Conservation (phyloP, 2,329 filamentous ascomycete species). For the Aspergillus transmontanensis region DNA sequence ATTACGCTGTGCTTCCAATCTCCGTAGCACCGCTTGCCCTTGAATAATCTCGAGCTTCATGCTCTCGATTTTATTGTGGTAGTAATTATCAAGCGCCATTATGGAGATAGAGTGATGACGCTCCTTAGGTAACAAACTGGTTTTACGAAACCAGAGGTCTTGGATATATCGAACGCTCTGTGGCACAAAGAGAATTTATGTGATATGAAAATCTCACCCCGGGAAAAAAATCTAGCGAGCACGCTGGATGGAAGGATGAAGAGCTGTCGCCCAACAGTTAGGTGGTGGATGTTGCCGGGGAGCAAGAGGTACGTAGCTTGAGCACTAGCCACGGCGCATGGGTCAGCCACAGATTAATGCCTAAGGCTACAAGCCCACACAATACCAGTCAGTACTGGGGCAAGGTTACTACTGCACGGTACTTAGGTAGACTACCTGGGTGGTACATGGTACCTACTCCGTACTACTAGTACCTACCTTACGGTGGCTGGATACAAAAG, state of each 20-base stretch:
- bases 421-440: too few species aligned
- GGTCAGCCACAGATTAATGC: not conserved
- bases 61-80: slow-evolving; percentile 99
- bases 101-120: slow-evolving; percentile 47
- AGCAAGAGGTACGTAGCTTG: not conserved
- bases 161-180: not conserved
- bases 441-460: too few species aligned
- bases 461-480: not conserved
- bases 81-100: slow-evolving; percentile 99
- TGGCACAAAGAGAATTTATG: too few species aligned
- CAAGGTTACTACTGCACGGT: not conserved
- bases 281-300: not conserved
- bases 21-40: slow-evolving; percentile 90
- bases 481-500: not conserved
- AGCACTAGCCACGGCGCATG: slow-evolving; percentile 1
- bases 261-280: slow-evolving; percentile 1
- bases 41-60: slow-evolving; percentile 99
- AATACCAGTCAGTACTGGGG: not conserved
- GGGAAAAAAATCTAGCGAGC: not conserved
- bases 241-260: not conserved
- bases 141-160: not conserved
- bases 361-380: not conserved
- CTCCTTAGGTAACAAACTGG: slow-evolving; percentile 19
- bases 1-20: slow-evolving; percentile 96
- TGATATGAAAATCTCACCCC: not conserved